Evolutionary conservation across 192 early-diverging fungal genomes (phyloP).

Genomic region (Coemansia sp.): DNA sequence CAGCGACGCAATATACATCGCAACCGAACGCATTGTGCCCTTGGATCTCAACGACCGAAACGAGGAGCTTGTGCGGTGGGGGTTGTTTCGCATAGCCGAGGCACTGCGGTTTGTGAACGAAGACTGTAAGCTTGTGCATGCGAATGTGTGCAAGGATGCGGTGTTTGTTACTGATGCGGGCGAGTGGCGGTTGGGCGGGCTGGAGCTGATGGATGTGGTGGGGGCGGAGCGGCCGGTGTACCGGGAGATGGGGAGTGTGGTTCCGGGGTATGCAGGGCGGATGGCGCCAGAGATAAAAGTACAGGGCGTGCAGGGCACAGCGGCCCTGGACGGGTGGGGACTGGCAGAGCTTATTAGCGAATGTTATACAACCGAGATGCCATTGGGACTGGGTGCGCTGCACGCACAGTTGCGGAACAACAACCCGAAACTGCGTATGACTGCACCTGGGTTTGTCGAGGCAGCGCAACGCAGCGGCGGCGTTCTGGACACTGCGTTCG

Average conservation of each 20-base stretch:
- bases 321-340: constrained; percentile 78
- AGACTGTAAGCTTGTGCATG: constrained; percentile 86
- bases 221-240: constrained; percentile 54
- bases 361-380: constrained; percentile 68
- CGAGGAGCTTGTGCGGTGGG: constrained; percentile 72
- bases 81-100: constrained; percentile 86
- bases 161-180: constrained; percentile 89
- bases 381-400: constrained; percentile 53
- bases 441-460: constrained; percentile 71
- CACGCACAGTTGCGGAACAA: constrained; percentile 65
- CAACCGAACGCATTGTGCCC: constrained; percentile 82
- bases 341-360: constrained; percentile 82
- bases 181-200: constrained; percentile 94
- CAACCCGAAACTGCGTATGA: constrained; percentile 63
- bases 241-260: constrained; percentile 24
- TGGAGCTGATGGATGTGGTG: constrained; percentile 73
- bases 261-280: constrained; percentile 39
- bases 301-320: constrained; percentile 22
- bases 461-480: constrained; percentile 58
- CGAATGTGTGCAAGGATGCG: constrained; percentile 72
- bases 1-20: constrained; percentile 73
- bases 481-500: constrained; percentile 83
- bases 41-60: constrained; percentile 58
- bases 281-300: constrained; percentile 42
- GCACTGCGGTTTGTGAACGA: constrained; percentile 85